phyloP scores from a whole-genome alignment of 768 basidiomycete genomes.

The Leucocoprinus leucothites region DNA sequence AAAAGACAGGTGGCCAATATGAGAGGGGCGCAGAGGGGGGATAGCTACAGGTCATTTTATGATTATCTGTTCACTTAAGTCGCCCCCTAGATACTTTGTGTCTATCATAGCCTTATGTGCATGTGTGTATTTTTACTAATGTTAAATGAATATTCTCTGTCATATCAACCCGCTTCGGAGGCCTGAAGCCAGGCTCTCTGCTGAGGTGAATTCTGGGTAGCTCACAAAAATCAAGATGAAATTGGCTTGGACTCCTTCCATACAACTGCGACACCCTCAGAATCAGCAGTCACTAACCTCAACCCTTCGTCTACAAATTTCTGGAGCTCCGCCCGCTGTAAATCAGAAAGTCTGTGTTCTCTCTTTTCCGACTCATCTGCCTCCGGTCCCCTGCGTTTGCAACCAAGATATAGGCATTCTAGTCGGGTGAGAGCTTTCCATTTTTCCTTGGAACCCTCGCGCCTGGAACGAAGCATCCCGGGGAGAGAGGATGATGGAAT shows the following conservation, averaged over 20 bases:
- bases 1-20: constrained; percentile 18
- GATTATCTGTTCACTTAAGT: constrained; percentile 25
- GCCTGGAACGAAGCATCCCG: neutral
- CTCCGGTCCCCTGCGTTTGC: no score
- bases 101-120: no score
- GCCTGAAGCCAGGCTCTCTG: no score
- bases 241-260: neutral
- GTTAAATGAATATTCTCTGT: no score
- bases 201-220: no score
- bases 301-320: neutral
- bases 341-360: neutral
- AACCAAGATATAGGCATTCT: no score
- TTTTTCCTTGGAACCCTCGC: neutral
- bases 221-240: no score
- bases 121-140: no score
- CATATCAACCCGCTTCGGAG: no score
- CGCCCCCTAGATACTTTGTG: neutral
- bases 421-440: neutral
- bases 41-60: constrained; percentile 21
- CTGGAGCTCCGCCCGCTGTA: neutral
- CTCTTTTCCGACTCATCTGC: no score
- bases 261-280: neutral
- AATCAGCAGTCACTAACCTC: neutral
- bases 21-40: constrained; percentile 13
- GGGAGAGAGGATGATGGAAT: neutral